Percentiles rank a stretch among this genome's conserved stretches.
Evolutionary conservation across 768 basidiomycete genomes (phyloP).

Genomic region (Hortiboletus campestris): DNA sequence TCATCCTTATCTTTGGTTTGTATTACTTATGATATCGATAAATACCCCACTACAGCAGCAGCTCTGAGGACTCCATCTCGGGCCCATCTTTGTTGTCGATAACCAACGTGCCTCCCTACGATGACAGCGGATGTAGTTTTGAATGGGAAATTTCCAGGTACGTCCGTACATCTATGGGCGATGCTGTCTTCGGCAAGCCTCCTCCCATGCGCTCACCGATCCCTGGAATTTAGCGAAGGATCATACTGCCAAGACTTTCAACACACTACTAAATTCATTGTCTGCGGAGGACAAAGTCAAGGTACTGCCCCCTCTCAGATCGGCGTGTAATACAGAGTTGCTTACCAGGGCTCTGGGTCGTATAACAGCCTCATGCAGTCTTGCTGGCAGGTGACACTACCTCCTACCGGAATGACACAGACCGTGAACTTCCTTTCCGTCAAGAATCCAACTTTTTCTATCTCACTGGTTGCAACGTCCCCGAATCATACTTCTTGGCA

Average conservation of each 20-base stretch:
- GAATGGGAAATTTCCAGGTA: conserved; percentile 25
- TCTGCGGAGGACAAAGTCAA: conserved; percentile 50
- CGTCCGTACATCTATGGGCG: background rate
- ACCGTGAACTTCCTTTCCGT: conserved; percentile 73
- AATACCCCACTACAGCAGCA: no score
- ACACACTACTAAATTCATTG: conserved; percentile 48
- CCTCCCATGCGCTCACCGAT: background rate
- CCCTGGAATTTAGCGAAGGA: conserved; percentile 39
- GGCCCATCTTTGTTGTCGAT: background rate
- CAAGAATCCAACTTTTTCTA: conserved; percentile 89
- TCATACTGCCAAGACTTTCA: conserved; percentile 54
- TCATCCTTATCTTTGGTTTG: background rate
- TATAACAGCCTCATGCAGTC: conserved; percentile 61
- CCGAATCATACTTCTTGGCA: conserved; percentile 65
- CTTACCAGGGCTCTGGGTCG: background rate
- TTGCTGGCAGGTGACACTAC: conserved; percentile 64
- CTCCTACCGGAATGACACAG: conserved; percentile 76
- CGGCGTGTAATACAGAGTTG: background rate
- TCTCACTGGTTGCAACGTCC: conserved; percentile 75
- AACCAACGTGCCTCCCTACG: background rate
- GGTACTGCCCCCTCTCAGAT: conserved; percentile 35
- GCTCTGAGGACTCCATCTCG: no score
- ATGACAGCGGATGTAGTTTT: conserved; percentile 9
- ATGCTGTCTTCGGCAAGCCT: background rate
- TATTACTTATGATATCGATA: no score